Percentiles rank a stretch among this genome's conserved stretches.
phyloP scores from a whole-genome alignment of 2,329 filamentous ascomycete species.

The Xylaria sp. region DNA sequence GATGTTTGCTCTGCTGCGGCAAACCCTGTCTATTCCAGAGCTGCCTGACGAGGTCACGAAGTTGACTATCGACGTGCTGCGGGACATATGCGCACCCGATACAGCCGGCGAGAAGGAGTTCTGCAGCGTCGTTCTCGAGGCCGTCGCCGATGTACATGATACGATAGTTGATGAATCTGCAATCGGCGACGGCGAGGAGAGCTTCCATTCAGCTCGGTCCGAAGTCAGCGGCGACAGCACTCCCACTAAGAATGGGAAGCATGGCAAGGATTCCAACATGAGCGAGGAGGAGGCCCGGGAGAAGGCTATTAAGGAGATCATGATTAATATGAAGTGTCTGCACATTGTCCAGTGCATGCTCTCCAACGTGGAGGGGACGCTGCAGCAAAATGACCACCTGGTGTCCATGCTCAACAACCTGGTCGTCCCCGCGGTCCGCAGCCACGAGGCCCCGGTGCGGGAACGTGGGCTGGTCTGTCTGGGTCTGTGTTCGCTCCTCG shows the following conservation, averaged over 20 bases:
- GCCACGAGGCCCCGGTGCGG: slow-evolving; percentile 87
- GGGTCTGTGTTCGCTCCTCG: slow-evolving; percentile 87
- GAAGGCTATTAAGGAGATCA: slow-evolving; percentile 85
- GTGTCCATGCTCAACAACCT: slow-evolving; percentile 98
- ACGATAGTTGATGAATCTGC: slow-evolving; percentile 75
- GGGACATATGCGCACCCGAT: slow-evolving; percentile 79
- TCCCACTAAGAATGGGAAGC: slow-evolving; percentile 51
- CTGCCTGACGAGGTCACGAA: slow-evolving; percentile 92
- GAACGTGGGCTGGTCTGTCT: slow-evolving; percentile 89
- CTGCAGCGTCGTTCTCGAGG: slow-evolving; percentile 84
- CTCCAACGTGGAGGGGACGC: slow-evolving; percentile 83
- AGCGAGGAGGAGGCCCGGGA: slow-evolving; percentile 68
- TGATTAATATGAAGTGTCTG: slow-evolving; percentile 98
- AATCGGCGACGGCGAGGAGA: slow-evolving; percentile 66
- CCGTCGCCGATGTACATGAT: slow-evolving; percentile 95
- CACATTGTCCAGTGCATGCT: slow-evolving; percentile 98
- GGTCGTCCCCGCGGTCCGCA: slow-evolving; percentile 91
- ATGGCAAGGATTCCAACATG: slow-evolving; percentile 45
- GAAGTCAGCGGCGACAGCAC: slow-evolving; percentile 73
- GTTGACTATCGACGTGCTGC: slow-evolving; percentile 78
- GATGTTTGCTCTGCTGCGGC: slow-evolving; percentile 90
- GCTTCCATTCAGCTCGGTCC: slow-evolving; percentile 91
- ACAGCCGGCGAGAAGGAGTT: slow-evolving; percentile 78
- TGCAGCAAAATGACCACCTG: slow-evolving; percentile 88
- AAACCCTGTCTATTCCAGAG: slow-evolving; percentile 81